Evolutionary conservation across 2,329 filamentous ascomycete species (phyloP).

Genomic region (Venturia nashicola): DNA sequence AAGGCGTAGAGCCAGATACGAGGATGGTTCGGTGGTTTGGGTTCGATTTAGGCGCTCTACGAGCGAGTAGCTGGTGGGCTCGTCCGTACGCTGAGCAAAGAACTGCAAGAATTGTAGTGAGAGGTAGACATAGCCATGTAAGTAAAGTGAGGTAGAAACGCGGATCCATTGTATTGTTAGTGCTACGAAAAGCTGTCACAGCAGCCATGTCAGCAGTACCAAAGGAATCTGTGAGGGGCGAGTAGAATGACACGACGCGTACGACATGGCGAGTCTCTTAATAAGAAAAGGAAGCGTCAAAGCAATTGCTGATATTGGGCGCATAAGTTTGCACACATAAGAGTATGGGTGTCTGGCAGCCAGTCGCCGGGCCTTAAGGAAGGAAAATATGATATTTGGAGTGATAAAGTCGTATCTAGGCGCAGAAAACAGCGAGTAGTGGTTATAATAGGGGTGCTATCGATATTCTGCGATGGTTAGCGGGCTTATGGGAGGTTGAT

Average conservation of each 20-base stretch:
- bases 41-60: background rate
- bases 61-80: background rate
- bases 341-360: background rate
- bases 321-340: background rate
- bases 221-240: background rate
- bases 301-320: background rate
- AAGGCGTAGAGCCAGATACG: background rate
- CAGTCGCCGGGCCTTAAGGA: background rate
- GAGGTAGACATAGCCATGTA: constrained; percentile 1
- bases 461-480: background rate
- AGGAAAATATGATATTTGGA: background rate
- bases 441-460: background rate
- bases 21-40: constrained; percentile 1
- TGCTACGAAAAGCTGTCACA: background rate
- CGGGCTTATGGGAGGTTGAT: background rate
- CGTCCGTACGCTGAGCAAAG: background rate
- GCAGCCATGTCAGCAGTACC: background rate
- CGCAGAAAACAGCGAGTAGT: background rate
- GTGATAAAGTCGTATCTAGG: background rate
- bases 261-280: background rate
- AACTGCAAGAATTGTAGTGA: background rate
- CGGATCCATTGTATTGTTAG: background rate
- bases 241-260: background rate
- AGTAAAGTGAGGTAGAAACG: background rate
- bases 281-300: background rate